A percentile compares a stretch with the other conserved stretches of the same genome.
Conservation (phyloP, 73 alveolate species). For the Vitrella brassicaformis region DNA sequence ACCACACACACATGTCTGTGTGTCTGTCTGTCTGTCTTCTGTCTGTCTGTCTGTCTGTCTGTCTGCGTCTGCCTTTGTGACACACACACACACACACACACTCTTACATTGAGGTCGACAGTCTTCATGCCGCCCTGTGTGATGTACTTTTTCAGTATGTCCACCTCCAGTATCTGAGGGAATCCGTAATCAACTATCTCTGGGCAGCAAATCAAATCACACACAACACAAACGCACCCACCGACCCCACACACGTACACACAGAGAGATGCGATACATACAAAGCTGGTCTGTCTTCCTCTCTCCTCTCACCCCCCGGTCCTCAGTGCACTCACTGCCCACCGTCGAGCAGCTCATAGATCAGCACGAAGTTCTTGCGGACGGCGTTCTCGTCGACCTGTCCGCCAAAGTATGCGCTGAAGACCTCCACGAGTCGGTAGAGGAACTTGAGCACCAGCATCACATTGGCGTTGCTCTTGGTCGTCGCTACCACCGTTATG, state of each 20-base stretch:
- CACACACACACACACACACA: no score
- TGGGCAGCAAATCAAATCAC: no score
- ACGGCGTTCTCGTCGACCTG: constrained; percentile 68
- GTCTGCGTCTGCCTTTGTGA: no score
- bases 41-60: no score
- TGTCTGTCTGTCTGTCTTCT: no score
- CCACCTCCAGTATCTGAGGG: constrained; percentile 80
- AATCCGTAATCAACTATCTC: not conserved
- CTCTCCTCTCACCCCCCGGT: no score
- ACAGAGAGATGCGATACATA: no score
- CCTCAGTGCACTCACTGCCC: no score
- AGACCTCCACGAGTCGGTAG: constrained; percentile 51
- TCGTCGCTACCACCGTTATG: constrained; percentile 69
- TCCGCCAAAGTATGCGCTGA: constrained; percentile 73
- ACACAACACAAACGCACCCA: no score
- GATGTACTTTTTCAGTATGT: constrained; percentile 74
- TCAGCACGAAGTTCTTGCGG: constrained; percentile 73
- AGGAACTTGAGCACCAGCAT: constrained; percentile 68
- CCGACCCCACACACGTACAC: no score
- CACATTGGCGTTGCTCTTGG: constrained; percentile 64
- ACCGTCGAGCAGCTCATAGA: constrained; percentile 77
- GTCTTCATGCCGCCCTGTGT: constrained; percentile 57
- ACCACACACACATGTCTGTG: no score
- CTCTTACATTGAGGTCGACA: constrained; percentile 4
- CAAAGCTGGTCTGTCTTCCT: no score